Conservation (phyloP, 2,329 filamentous ascomycete genomes). For the Paecilomyces dactylethromorphus region DNA sequence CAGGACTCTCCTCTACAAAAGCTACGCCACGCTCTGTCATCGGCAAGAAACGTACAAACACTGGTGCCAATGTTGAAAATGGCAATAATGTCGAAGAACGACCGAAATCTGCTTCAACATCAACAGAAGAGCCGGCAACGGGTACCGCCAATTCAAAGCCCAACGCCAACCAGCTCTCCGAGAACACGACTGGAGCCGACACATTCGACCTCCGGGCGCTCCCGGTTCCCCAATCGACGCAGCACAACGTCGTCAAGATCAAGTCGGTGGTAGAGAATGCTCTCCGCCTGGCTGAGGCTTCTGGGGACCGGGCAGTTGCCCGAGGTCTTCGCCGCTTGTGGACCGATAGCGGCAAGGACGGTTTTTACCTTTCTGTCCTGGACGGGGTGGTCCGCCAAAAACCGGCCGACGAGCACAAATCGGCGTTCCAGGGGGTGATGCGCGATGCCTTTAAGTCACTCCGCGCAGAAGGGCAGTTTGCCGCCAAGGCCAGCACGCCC, state of each 20-base stretch:
- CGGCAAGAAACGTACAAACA: conserved; percentile 33
- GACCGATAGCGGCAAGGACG: conserved; percentile 20
- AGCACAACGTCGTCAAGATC: conserved; percentile 22
- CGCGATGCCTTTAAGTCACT: conserved; percentile 19
- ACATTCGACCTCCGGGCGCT: conserved; percentile 10
- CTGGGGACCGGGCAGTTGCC: conserved; percentile 20
- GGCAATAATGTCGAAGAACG: conserved; percentile 11
- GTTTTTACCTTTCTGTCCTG: conserved; percentile 23
- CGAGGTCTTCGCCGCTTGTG: conserved; percentile 22
- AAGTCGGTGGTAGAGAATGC: conserved; percentile 19
- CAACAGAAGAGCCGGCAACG: conserved; percentile 5
- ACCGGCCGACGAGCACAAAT: conserved; percentile 16
- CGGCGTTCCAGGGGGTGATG: conserved; percentile 24
- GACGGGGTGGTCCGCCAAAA: conserved; percentile 21
- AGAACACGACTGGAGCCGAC: conserved; percentile 10
- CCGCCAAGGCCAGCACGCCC: conserved; percentile 1
- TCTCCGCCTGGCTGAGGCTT: conserved; percentile 20
- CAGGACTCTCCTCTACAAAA: conserved; percentile 38
- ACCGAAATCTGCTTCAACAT: conserved; percentile 11
- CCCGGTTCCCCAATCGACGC: conserved; percentile 14
- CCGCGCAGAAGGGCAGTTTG: conserved; percentile 6
- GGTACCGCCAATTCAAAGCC: conserved; percentile 6
- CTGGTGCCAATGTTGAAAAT: conserved; percentile 8
- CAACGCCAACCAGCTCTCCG: conserved; percentile 5
- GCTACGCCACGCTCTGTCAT: conserved; percentile 35